A percentile compares a stretch with the other conserved stretches of the same genome.
Evolutionary conservation across 495 filamentous ascomycete genomes (phyloP).

Genomic region (Glarea lozoyensis): DNA sequence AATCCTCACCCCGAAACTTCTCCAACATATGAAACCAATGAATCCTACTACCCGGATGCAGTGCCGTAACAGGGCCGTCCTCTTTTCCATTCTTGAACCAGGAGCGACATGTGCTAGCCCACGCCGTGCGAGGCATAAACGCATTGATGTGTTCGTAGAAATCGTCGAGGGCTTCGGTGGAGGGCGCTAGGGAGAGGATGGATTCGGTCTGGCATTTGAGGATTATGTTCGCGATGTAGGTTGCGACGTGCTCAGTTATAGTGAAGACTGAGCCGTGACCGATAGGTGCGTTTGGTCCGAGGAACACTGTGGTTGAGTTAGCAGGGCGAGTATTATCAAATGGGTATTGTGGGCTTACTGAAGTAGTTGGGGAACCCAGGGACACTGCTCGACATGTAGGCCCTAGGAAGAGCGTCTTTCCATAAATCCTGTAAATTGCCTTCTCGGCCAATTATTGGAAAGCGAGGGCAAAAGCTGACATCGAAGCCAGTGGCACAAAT

Average conservation of each 20-base stretch:
- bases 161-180: conserved; percentile 45
- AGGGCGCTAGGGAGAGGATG: conserved; percentile 47
- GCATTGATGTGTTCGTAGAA: conserved; percentile 54
- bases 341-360: conserved; percentile 21
- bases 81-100: conserved; percentile 27
- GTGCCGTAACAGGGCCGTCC: conserved; percentile 26
- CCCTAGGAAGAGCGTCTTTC: conserved; percentile 43
- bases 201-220: conserved; percentile 53
- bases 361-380: conserved; percentile 61
- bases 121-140: conserved; percentile 54
- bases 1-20: conserved; percentile 11
- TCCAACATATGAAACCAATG: conserved; percentile 33
- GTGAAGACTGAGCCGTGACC: conserved; percentile 44
- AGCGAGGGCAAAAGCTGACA: conserved; percentile 46
- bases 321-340: conserved; percentile 46
- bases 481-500: conserved; percentile 68
- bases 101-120: conserved; percentile 21
- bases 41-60: conserved; percentile 32
- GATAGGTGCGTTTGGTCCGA: conserved; percentile 46
- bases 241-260: conserved; percentile 43
- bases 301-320: conserved; percentile 31
- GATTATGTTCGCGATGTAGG: conserved; percentile 50
- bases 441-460: conserved; percentile 43
- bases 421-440: conserved; percentile 38
- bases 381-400: conserved; percentile 51